Percentiles rank a stretch among this genome's conserved stretches.
Evolutionary conservation across 2,329 filamentous ascomycete genomes (phyloP).

Genomic region (Neofusicoccum ribis): DNA sequence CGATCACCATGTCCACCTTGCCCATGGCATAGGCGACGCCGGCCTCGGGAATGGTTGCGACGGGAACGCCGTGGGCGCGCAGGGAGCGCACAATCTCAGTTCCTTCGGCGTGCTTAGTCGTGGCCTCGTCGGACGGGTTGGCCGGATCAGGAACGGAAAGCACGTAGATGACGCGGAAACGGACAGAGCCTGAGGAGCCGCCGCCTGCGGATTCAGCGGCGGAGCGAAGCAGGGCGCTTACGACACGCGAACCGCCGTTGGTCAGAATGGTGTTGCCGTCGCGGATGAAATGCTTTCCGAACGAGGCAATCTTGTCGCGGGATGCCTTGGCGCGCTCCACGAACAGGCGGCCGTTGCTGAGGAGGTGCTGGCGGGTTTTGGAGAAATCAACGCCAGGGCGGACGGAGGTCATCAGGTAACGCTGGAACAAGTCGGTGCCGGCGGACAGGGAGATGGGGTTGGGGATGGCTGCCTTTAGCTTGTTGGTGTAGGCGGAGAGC

Average conservation of each 20-base stretch:
- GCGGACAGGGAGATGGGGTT: slow-evolving; percentile 93
- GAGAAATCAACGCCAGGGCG: slow-evolving; percentile 70
- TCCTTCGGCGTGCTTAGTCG: slow-evolving; percentile 53
- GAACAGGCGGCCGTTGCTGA: slow-evolving; percentile 84
- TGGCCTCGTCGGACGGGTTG: slow-evolving; percentile 34
- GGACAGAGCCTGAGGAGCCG: slow-evolving; percentile 51
- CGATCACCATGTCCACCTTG: slow-evolving; percentile 68
- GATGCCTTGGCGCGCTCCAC: slow-evolving; percentile 83
- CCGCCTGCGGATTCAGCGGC: slow-evolving; percentile 63
- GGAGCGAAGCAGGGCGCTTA: slow-evolving; percentile 72
- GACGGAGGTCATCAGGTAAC: slow-evolving; percentile 79
- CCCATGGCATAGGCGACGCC: slow-evolving; percentile 78
- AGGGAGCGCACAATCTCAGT: slow-evolving; percentile 70
- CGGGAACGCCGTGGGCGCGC: slow-evolving; percentile 72
- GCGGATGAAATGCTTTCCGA: slow-evolving; percentile 74
- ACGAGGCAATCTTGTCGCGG: slow-evolving; percentile 76
- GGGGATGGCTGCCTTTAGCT: slow-evolving; percentile 74
- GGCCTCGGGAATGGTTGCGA: slow-evolving; percentile 75
- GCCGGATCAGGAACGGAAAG: slow-evolving; percentile 30
- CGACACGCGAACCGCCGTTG: slow-evolving; percentile 83
- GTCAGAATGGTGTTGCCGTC: slow-evolving; percentile 84
- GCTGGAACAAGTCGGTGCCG: slow-evolving; percentile 92
- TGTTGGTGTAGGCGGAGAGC: slow-evolving; percentile 72
- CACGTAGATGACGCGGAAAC: slow-evolving; percentile 80
- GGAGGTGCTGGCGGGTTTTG: slow-evolving; percentile 75